Evolutionary conservation across 1,284 basidiomycete species (phyloP), one percentile per base, ranked within the genome.

Genomic region (Ceratobasidium sp.): DNA sequence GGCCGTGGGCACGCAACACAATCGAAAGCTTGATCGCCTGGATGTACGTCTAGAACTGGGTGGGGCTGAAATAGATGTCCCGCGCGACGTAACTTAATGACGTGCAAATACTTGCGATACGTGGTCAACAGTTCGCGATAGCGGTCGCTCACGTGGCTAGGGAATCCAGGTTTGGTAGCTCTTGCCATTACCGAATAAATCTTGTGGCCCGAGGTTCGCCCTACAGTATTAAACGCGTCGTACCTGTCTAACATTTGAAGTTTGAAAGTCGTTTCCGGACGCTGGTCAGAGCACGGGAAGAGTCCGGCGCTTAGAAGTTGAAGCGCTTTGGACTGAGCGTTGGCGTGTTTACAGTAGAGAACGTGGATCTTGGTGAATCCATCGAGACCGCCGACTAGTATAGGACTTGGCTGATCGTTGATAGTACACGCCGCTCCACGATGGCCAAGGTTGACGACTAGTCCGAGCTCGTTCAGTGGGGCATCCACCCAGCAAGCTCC

Each of bases 101-200:
- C 5, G 13, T 64, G 2, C 11, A 64, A 19, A 19, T 43, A 73
- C 22, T 40, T 11, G 6, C 70, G 37, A 15, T 73, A n/a, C 25
- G 70, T 56, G 43, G 37, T 7, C 8, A 40, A 22, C 15, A 73
- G 37, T 32, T 73, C 70, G 1, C 57, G 70, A 34, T 73, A 73
- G 8, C 57, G 56, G 29, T 73, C 70, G 6, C 8, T n/a, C 11
- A 73, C 70, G 13, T 49, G 13, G 5, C 13, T 32, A 3, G 70
- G 59, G 19, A 61, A 61, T 1, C 70, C 56, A 22, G 70, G 40
- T 22, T 62, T 61, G 4, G 70, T 61, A 34, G 29, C n/a, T 2
- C 29, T 22, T 8, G 1, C 44, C 1, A 73, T 37, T 17, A 62
- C 57, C 4, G 17, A 32, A 29, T 73, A 73, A n/a, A 61, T 46